These are phyloP conservation scores for Dimargaris verticillata DNA, from an alignment of 192 early-diverging fungal genomes.

Conservation along the genomic window DNA sequence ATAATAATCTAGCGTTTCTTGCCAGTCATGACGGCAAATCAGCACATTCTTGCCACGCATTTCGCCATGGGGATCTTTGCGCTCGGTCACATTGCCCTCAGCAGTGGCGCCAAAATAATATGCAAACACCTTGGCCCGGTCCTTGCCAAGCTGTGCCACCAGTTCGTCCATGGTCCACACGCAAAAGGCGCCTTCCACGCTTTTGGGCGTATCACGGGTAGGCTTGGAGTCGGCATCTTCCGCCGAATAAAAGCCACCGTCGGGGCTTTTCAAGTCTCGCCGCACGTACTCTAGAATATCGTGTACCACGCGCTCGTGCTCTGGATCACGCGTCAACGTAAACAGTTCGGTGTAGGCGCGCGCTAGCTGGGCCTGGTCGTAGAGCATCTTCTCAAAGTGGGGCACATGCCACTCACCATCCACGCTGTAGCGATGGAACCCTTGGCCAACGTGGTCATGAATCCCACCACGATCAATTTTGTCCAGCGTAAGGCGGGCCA, in stretches of 20 bases:
- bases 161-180: conserved; percentile 41
- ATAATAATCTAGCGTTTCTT: background rate
- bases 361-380: conserved; percentile 49
- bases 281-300: conserved; percentile 40
- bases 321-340: conserved; percentile 27
- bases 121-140: conserved; percentile 24
- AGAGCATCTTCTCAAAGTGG: conserved; percentile 59
- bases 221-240: conserved; percentile 49
- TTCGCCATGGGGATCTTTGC: conserved; percentile 40
- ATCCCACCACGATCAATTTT: conserved; percentile 20
- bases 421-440: conserved; percentile 25
- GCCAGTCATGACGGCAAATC: conserved; percentile 14
- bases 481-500: conserved; percentile 15
- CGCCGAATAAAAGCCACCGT: conserved; percentile 42
- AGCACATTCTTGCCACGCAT: conserved; percentile 38
- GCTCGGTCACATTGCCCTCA: conserved; percentile 35
- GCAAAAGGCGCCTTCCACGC: conserved; percentile 46
- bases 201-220: conserved; percentile 18
- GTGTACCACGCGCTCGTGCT: conserved; percentile 25
- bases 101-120: conserved; percentile 29
- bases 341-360: conserved; percentile 27
- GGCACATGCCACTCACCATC: conserved; percentile 37
- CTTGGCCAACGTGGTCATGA: conserved; percentile 26
- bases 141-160: conserved; percentile 16
- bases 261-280: conserved; percentile 27